phyloP scores from a whole-genome alignment of 2,329 filamentous ascomycete species.

The Verticillium nonalfalfae region DNA sequence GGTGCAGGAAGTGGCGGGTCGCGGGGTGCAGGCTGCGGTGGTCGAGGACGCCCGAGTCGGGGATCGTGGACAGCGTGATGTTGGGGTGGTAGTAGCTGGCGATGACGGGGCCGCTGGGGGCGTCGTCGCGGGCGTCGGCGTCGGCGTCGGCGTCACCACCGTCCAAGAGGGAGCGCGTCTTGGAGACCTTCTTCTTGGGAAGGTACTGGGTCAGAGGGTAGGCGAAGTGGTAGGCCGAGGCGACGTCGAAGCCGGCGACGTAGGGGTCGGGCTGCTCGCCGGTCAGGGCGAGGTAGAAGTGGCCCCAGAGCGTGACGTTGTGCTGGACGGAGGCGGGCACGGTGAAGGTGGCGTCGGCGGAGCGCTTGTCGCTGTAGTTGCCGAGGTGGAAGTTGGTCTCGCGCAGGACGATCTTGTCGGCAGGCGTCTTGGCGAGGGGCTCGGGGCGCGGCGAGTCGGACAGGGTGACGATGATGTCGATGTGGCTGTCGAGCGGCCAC shows the following conservation, averaged over 20 bases:
- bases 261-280: slow-evolving; percentile 73
- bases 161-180: slow-evolving; percentile 81
- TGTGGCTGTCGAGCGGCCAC: slow-evolving; percentile 70
- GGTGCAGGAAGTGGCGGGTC: slow-evolving; percentile 67
- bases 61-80: slow-evolving; percentile 81
- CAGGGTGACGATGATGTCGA: slow-evolving; percentile 83
- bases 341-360: slow-evolving; percentile 68
- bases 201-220: slow-evolving; percentile 86
- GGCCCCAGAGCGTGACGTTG: slow-evolving; percentile 90
- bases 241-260: slow-evolving; percentile 63
- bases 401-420: slow-evolving; percentile 66
- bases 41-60: slow-evolving; percentile 65
- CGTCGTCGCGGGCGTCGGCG: slow-evolving; percentile 43
- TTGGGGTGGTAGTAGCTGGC: slow-evolving; percentile 93
- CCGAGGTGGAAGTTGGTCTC: slow-evolving; percentile 77
- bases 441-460: slow-evolving; percentile 67
- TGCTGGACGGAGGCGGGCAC: slow-evolving; percentile 78
- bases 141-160: slow-evolving; percentile 38
- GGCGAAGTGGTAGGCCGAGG: slow-evolving; percentile 75
- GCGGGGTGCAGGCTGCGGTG: slow-evolving; percentile 66
- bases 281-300: slow-evolving; percentile 80
- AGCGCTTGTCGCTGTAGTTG: slow-evolving; percentile 71
- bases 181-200: slow-evolving; percentile 81
- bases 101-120: slow-evolving; percentile 60
- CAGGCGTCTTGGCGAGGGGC: slow-evolving; percentile 57